phyloP scores from a whole-genome alignment of 352 stramenopile species.

The Globisporangium irregulare region DNA sequence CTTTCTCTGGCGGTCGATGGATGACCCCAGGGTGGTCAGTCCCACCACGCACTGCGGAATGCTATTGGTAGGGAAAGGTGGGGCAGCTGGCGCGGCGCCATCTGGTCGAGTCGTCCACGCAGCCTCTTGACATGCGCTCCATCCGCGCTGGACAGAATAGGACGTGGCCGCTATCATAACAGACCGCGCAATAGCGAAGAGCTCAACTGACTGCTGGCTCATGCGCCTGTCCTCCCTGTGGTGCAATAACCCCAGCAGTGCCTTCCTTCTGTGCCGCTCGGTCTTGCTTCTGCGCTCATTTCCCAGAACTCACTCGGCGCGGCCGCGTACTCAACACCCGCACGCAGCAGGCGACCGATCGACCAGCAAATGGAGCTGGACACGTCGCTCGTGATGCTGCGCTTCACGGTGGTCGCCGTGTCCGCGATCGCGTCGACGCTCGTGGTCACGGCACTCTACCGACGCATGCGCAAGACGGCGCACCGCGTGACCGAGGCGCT shows the following conservation, averaged over 20 bases:
- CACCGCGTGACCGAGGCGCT: conserved; percentile 61
- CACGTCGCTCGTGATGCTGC: conserved; percentile 21
- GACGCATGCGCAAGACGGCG: conserved; percentile 49
- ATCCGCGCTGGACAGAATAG: conserved; percentile 2
- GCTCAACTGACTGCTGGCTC: neutral
- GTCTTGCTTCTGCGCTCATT: neutral
- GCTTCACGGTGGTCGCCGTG: conserved; percentile 28
- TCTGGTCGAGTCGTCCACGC: conserved; percentile 3
- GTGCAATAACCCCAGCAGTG: neutral
- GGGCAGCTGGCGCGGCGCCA: conserved; percentile 8
- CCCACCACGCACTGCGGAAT: neutral
- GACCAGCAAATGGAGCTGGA: conserved; percentile 1
- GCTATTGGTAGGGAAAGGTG: conserved; percentile 8
- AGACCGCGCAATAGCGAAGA: neutral
- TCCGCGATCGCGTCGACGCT: conserved; percentile 32
- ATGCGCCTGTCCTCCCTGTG: conserved; percentile 4
- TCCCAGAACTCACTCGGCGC: neutral
- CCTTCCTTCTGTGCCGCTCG: neutral
- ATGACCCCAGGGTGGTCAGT: neutral
- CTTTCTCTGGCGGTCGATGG: neutral
- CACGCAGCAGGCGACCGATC: neutral
- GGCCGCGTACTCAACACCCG: neutral
- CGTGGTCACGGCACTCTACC: conserved; percentile 47
- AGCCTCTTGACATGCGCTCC: conserved; percentile 1
- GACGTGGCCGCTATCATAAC: neutral